Conservation (phyloP, 1,284 basidiomycete species). For the Puccinia polysora region DNA sequence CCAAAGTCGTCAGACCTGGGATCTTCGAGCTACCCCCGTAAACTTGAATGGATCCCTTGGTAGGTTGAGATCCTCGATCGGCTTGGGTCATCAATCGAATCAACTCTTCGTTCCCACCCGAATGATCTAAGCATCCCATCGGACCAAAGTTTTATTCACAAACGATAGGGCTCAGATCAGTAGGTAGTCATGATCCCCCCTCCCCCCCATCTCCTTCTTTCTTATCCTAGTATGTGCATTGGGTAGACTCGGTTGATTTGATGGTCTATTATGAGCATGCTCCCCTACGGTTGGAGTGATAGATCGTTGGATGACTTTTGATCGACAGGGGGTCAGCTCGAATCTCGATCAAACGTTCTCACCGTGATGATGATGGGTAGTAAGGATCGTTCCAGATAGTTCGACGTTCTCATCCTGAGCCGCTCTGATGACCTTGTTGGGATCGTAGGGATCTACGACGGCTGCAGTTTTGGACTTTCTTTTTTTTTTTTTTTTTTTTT, state of each 20-base stretch:
- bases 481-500: constrained; percentile 51
- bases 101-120: constrained; percentile 72
- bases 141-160: too few species aligned
- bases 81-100: constrained; percentile 47
- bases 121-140: too few species aligned
- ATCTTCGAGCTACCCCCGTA: constrained; percentile 77
- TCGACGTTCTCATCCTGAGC: constrained; percentile 66
- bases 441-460: constrained; percentile 72
- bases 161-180: too few species aligned
- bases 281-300: too few species aligned
- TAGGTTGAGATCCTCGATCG: constrained; percentile 58
- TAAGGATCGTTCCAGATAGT: constrained; percentile 52
- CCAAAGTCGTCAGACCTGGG: constrained; percentile 65
- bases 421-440: constrained; percentile 65
- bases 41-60: constrained; percentile 62
- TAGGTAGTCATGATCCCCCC: too few species aligned
- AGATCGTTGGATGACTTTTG: too few species aligned
- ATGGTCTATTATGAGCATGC: too few species aligned
- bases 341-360: too few species aligned
- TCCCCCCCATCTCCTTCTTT: background rate
- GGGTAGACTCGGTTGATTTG: constrained; percentile 2
- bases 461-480: constrained; percentile 70
- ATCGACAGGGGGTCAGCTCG: too few species aligned
- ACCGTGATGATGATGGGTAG: constrained; percentile 49
- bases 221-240: background rate